A percentile compares a stretch with the other conserved stretches of the same genome.
phyloP scores from a whole-genome alignment of 331 rosid species.

The Telfairia occidentalis region DNA sequence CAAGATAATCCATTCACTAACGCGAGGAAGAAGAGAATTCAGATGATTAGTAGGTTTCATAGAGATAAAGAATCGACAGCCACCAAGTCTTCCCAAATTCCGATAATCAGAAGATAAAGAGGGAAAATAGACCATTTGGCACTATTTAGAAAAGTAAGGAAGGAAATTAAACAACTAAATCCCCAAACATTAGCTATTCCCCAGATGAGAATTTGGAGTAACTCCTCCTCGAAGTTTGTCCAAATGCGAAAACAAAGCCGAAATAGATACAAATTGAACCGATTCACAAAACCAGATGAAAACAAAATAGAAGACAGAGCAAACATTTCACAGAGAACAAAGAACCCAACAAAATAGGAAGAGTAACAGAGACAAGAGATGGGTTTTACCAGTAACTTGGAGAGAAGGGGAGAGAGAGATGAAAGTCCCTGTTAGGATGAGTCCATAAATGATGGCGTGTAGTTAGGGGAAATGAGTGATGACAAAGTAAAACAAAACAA shows the following conservation, averaged over 20 bases:
- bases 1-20: background rate
- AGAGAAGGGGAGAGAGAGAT: background rate
- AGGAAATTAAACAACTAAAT: background rate
- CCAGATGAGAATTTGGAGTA: slow-evolving; percentile 7
- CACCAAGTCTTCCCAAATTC: background rate
- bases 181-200: background rate
- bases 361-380: background rate
- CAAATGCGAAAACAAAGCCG: background rate
- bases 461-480: slow-evolving; percentile 10
- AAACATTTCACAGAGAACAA: background rate
- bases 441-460: slow-evolving; percentile 17
- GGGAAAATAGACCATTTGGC: background rate
- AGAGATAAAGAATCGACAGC: background rate
- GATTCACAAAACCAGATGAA: background rate
- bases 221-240: background rate
- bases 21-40: background rate
- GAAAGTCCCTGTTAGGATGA: background rate
- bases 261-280: background rate
- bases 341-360: background rate
- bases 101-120: background rate
- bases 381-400: background rate
- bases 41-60: background rate
- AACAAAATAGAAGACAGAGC: background rate
- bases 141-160: background rate
- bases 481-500: background rate